Evolutionary conservation across 2,329 filamentous ascomycete genomes (phyloP), one percentile per base, ranked within the genome.

Genomic region (Hypoxylon sp.): DNA sequence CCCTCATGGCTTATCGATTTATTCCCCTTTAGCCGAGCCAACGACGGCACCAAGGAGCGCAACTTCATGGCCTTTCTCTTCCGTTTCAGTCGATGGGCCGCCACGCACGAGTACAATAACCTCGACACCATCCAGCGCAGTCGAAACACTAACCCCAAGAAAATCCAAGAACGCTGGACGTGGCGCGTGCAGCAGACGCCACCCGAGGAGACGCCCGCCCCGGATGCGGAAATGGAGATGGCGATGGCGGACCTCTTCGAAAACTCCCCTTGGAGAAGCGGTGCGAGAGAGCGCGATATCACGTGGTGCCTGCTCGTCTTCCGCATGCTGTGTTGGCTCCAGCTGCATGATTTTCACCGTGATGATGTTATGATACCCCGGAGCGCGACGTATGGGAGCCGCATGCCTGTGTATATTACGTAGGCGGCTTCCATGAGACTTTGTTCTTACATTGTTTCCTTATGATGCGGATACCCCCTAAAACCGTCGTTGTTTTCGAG

Each of bases 291-390:
- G 6, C 74, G 74, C 0, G 73, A 72, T n/a, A 78, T 81, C 6
- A 81, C 86, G n/a, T 87, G 85, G 85, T 84, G 83, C 68, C 83
- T 82, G 6, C 75, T 88, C 16, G 79, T 87, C 3, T 85, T 87
- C 66, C 77, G 85, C 25, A 88, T 87, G 85, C 78, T 87, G 23
- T 87, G 85, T 72, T 87, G 85, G 86, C 74, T 87, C 55, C 79
- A 84, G 75, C 74, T 88, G 65, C 85, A 88, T 70, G 84, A 88
- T 69, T 87, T 88, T 55, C 78, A 86, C 73, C 84, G 83, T 71
- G 78, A 81, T 63, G 86, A 88, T 59, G 78, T 83, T 8, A 84
- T 87, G 73, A 74, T 84, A 2, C 77, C 82, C 46, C 85, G 86
- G 74, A 84, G 83, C 63, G 84, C 87, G 74, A 75, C 87, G 3